phyloP scores from a whole-genome alignment of 441 rosid species.

The Brassica hybrid region DNA sequence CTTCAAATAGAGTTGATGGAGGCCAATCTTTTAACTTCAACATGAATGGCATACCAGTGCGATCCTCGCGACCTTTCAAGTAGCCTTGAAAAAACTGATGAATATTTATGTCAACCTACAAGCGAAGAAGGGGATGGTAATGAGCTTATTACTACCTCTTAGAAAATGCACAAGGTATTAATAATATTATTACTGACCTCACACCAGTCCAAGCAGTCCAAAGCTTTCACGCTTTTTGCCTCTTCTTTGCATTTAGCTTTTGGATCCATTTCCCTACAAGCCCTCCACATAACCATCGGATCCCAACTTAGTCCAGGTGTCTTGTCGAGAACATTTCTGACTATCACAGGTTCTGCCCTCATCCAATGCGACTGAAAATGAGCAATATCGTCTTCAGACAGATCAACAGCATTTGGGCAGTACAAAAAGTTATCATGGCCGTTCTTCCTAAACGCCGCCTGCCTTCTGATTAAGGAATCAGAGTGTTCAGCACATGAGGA shows the following conservation, averaged over 20 bases:
- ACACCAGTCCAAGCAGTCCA: conserved; percentile 76
- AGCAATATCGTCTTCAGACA: conserved; percentile 49
- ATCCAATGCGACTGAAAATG: conserved; percentile 75
- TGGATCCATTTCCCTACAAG: conserved; percentile 51
- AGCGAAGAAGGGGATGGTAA: neutral
- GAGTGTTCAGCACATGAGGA: conserved; percentile 16
- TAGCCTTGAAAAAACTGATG: conserved; percentile 80
- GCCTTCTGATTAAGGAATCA: conserved; percentile 38
- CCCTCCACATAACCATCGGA: conserved; percentile 99
- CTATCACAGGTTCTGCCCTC: conserved; percentile 87
- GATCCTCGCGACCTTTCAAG: conserved; percentile 54
- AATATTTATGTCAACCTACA: conserved; percentile 79
- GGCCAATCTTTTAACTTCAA: conserved; percentile 98
- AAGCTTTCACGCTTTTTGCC: conserved; percentile 72
- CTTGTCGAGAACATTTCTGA: conserved; percentile 61
- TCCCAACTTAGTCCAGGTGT: conserved; percentile 90
- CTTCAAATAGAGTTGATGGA: conserved; percentile 79
- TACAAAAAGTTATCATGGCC: conserved; percentile 69
- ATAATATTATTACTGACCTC: conserved; percentile 48
- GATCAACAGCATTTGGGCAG: conserved; percentile 54
- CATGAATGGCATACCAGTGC: conserved; percentile 69
- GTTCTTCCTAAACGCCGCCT: conserved; percentile 64
- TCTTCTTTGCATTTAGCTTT: conserved; percentile 31
- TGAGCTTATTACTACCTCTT: neutral
- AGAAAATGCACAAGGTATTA: too few species aligned